These are phyloP conservation scores for Tetrahymena thermophila DNA, from an alignment of 73 alveolate genomes.

Conservation along the genomic window DNA sequence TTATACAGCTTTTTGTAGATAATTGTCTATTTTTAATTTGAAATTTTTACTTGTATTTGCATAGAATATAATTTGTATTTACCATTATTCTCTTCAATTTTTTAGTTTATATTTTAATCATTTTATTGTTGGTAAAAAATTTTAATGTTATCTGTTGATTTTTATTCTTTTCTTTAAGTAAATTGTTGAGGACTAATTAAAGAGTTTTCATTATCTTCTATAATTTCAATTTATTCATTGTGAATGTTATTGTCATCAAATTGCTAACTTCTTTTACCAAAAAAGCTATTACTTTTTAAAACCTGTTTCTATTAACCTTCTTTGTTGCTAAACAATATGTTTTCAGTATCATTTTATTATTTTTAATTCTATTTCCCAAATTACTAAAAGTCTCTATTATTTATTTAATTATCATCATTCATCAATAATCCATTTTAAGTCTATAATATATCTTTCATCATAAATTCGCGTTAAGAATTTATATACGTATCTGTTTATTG, in stretches of 20 bases:
- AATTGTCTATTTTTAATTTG: not conserved
- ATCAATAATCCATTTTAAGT: not conserved
- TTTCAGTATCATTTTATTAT: not conserved
- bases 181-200: not conserved
- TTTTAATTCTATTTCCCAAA: not conserved
- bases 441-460: not conserved
- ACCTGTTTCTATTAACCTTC: not conserved
- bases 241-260: not conserved
- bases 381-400: not conserved
- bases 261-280: not conserved
- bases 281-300: not conserved
- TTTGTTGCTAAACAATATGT: not conserved
- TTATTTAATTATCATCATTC: not conserved
- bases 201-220: not conserved
- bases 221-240: not conserved
- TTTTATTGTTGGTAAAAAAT: not conserved
- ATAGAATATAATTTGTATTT: too few relatives aligned
- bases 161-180: not conserved
- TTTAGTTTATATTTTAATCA: not conserved
- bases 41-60: not conserved
- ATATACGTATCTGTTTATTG: not conserved
- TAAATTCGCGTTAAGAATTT: not conserved
- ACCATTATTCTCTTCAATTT: not conserved
- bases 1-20: not conserved
- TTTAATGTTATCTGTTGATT: not conserved